Conservation (phyloP, 306 rosid genomes). For the Prunus kanzakura region DNA sequence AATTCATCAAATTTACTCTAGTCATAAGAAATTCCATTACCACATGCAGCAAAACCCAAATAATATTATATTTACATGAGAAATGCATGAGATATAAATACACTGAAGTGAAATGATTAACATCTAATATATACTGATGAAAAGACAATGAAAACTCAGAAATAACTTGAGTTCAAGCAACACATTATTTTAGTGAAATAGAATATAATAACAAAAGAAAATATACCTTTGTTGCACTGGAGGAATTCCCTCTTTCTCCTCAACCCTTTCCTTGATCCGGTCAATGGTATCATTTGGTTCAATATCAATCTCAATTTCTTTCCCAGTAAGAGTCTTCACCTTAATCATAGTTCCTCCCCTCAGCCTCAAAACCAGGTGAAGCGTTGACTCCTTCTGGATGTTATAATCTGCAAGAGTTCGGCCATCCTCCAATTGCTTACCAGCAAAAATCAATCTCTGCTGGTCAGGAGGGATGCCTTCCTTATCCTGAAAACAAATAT, state of each 20-base stretch:
- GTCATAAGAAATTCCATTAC: background rate
- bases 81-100: background rate
- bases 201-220: background rate
- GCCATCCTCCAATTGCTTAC: constrained; percentile 98
- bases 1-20: background rate
- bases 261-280: constrained; percentile 91
- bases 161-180: background rate
- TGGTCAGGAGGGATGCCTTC: constrained; percentile 98
- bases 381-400: constrained; percentile 97
- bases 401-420: constrained; percentile 93
- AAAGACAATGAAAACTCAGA: background rate
- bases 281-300: constrained; percentile 95
- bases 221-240: constrained; percentile 93
- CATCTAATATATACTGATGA: background rate
- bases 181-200: background rate
- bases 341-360: constrained; percentile 99
- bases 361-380: constrained; percentile 90
- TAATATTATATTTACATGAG: background rate
- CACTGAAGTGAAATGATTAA: background rate
- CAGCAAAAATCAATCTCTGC: constrained; percentile 94
- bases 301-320: constrained; percentile 96
- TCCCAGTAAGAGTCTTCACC: constrained; percentile 96
- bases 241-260: constrained; percentile 98
- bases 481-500: constrained; percentile 63
- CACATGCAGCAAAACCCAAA: background rate